Percentiles rank a stretch among this genome's conserved stretches.
These are phyloP conservation scores for Phoenix dactylifera DNA, from an alignment of 176 grass and related monocot species.

Conservation along the genomic window DNA sequence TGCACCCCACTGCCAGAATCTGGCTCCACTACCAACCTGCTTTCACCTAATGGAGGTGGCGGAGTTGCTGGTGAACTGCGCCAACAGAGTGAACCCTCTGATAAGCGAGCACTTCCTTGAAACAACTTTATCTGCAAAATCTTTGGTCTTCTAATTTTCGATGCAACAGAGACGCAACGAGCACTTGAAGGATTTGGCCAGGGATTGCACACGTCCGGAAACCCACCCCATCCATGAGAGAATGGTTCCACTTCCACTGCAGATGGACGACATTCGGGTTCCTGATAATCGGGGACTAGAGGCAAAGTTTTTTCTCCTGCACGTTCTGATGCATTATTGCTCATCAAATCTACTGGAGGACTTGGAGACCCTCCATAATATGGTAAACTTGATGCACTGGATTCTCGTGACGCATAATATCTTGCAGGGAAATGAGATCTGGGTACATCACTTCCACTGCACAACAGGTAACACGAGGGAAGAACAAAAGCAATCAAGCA, in stretches of 20 bases:
- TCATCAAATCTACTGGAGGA: constrained; percentile 14
- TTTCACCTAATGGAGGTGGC: constrained; percentile 3
- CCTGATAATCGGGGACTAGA: neutral
- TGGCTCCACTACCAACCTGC: constrained; percentile 3
- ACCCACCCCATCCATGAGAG: constrained; percentile 23
- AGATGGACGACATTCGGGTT: neutral
- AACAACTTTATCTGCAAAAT: constrained; percentile 6
- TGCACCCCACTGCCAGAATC: neutral
- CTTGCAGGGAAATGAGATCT: neutral
- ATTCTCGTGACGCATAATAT: constrained; percentile 17
- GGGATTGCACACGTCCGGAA: constrained; percentile 16
- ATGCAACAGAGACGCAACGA: neutral
- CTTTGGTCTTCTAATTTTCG: constrained; percentile 5
- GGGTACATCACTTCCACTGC: constrained; percentile 8
- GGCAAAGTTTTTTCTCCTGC: neutral
- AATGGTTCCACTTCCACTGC: neutral
- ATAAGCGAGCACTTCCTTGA: neutral
- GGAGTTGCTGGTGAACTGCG: constrained; percentile 19
- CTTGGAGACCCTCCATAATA: constrained; percentile 11
- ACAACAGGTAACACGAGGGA: neutral
- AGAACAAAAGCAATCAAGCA: neutral
- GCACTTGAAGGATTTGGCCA: neutral
- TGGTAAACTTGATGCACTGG: constrained; percentile 4
- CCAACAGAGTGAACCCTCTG: constrained; percentile 2
- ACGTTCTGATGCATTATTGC: constrained; percentile 2